Evolutionary conservation across 441 rosid species (phyloP).

Genomic region (Hura crepitans): DNA sequence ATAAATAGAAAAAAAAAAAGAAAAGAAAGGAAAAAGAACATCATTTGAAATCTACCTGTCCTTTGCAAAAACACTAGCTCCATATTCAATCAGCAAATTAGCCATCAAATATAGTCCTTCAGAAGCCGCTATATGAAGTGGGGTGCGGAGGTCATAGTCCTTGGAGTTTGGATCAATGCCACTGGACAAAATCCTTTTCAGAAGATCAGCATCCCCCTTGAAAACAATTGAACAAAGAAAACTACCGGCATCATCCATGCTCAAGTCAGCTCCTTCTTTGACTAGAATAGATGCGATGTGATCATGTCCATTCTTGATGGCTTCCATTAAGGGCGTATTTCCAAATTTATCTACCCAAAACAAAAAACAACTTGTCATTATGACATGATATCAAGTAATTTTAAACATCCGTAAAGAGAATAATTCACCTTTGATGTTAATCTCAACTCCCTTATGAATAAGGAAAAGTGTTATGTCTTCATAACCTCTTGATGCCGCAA

Average conservation of each 20-base stretch:
- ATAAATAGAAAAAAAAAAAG: slow-evolving; percentile 7
- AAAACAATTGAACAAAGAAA: slow-evolving; percentile 61
- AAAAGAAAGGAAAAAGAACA: neutral
- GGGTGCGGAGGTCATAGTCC: slow-evolving; percentile 82
- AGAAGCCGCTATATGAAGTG: slow-evolving; percentile 89
- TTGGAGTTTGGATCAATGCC: slow-evolving; percentile 82
- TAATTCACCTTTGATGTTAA: slow-evolving; percentile 62
- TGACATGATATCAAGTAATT: neutral
- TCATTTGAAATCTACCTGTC: slow-evolving; percentile 53
- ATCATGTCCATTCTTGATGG: slow-evolving; percentile 69
- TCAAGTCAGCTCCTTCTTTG: slow-evolving; percentile 64
- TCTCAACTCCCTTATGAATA: slow-evolving; percentile 53
- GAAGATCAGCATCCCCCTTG: slow-evolving; percentile 72
- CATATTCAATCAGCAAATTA: slow-evolving; percentile 65
- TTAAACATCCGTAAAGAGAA: neutral
- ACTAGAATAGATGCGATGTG: slow-evolving; percentile 55
- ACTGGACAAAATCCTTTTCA: slow-evolving; percentile 58
- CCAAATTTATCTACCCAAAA: slow-evolving; percentile 70
- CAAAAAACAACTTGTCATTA: slow-evolving; percentile 9
- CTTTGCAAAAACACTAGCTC: slow-evolving; percentile 70
- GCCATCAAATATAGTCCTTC: slow-evolving; percentile 75
- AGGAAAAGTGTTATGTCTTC: slow-evolving; percentile 68
- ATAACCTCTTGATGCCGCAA: slow-evolving; percentile 78
- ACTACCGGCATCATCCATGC: slow-evolving; percentile 70
- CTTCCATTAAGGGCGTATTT: slow-evolving; percentile 81